Percentiles rank a stretch among this genome's conserved stretches.
These are phyloP conservation scores for Mortierella sp. DNA, from an alignment of 371 early-diverging fungal genomes.

Conservation along the genomic window DNA sequence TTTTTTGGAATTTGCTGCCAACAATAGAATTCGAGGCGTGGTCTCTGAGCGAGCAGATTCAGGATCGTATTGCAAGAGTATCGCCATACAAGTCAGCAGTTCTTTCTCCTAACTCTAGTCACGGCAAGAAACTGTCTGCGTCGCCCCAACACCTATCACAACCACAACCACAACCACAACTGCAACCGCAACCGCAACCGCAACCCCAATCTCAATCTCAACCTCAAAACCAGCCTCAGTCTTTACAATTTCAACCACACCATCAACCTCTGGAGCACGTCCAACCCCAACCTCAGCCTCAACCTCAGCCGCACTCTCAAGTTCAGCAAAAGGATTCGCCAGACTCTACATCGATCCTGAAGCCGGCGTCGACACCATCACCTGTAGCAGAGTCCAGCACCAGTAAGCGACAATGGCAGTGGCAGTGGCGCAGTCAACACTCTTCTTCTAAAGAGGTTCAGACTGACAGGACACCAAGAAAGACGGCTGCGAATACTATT, in stretches of 20 bases:
- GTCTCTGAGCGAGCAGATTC: slow-evolving; percentile 44
- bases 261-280: neutral
- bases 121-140: slow-evolving; percentile 6
- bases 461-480: slow-evolving; percentile 10
- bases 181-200: neutral
- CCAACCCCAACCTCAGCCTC: neutral
- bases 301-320: neutral
- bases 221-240: neutral
- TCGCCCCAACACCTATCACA: slow-evolving; percentile 14
- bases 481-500: neutral
- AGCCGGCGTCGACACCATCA: neutral
- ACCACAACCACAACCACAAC: neutral
- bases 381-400: slow-evolving; percentile 1
- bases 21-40: slow-evolving; percentile 49
- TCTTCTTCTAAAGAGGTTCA: neutral
- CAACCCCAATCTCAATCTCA: neutral
- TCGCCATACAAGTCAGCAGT: slow-evolving; percentile 35
- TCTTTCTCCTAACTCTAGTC: slow-evolving; percentile 7
- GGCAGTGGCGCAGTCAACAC: slow-evolving; percentile 20
- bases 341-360: neutral
- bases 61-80: slow-evolving; percentile 33
- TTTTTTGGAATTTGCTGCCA: neutral
- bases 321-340: neutral
- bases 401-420: slow-evolving; percentile 17
- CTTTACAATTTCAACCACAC: neutral